Conservation (phyloP, 1,284 basidiomycete species). For the Apiotrichum domesticum region DNA sequence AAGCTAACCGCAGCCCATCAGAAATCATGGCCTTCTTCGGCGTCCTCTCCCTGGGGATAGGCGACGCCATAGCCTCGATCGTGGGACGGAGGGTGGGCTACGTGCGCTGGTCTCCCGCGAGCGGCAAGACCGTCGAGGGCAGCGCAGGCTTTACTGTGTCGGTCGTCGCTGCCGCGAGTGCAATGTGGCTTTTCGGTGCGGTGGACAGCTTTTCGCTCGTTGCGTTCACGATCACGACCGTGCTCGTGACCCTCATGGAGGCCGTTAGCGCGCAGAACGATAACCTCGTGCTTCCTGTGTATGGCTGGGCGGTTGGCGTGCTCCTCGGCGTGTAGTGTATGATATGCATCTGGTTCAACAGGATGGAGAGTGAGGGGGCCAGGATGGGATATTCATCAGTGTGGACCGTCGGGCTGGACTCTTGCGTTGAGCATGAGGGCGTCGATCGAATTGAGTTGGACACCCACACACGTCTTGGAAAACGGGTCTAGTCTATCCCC, state of each 20-base stretch:
- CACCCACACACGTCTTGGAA: no score
- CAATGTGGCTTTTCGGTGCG: constrained; percentile 63
- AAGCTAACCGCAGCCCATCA: constrained; percentile 54
- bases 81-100: constrained; percentile 77
- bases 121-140: constrained; percentile 87
- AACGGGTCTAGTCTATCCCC: no score
- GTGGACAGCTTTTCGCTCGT: constrained; percentile 59
- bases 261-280: constrained; percentile 89
- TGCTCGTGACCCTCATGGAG: constrained; percentile 67
- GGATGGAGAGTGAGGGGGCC: no score
- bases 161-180: constrained; percentile 62
- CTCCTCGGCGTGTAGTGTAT: constrained; percentile 31
- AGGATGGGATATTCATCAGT: no score
- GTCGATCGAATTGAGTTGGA: no score
- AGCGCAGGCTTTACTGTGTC: constrained; percentile 73
- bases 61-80: constrained; percentile 90
- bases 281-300: constrained; percentile 82
- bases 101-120: constrained; percentile 73
- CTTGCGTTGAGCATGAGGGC: no score
- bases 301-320: constrained; percentile 61
- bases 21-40: constrained; percentile 79
- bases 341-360: background rate
- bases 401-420: no score
- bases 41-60: constrained; percentile 81
- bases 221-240: constrained; percentile 48